Evolutionary conservation across 176 grass and related monocot genomes (phyloP).

Genomic region (Canna indica): DNA sequence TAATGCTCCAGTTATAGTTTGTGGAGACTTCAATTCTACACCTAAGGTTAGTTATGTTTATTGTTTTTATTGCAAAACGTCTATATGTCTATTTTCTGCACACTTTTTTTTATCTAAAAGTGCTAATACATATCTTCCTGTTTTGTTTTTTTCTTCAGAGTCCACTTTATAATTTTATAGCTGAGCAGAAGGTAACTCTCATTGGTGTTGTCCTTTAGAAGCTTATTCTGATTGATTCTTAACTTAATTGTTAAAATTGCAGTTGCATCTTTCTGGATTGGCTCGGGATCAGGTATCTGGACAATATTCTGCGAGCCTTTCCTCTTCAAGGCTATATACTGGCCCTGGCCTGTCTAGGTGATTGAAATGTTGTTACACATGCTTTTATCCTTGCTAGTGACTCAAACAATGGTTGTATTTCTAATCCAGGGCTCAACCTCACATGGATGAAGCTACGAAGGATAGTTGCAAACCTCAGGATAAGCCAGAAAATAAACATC

Average conservation of each 20-base stretch:
- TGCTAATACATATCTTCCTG: conserved; percentile 3
- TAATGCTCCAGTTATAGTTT: conserved; percentile 83
- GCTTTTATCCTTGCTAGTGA: conserved; percentile 4
- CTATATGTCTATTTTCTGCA: too few species aligned
- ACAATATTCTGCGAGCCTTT: conserved; percentile 42
- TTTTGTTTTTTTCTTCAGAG: conserved; percentile 56
- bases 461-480: conserved; percentile 19
- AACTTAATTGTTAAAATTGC: conserved; percentile 10
- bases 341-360: conserved; percentile 43
- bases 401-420: conserved; percentile 26
- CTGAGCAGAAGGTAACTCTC: conserved; percentile 56
- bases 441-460: conserved; percentile 3
- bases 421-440: conserved; percentile 23
- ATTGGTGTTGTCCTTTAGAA: conserved; percentile 6
- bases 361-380: conserved; percentile 16
- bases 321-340: conserved; percentile 31
- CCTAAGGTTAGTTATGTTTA: conserved; percentile 44
- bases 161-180: conserved; percentile 68
- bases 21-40: conserved; percentile 94
- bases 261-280: conserved; percentile 66
- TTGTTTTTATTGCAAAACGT: not conserved
- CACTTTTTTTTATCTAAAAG: not conserved
- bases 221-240: not conserved
- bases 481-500: conserved; percentile 22
- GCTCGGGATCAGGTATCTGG: conserved; percentile 56